phyloP scores from a whole-genome alignment of 1,139 yeast genomes.

The Yamadazyma triangularis region DNA sequence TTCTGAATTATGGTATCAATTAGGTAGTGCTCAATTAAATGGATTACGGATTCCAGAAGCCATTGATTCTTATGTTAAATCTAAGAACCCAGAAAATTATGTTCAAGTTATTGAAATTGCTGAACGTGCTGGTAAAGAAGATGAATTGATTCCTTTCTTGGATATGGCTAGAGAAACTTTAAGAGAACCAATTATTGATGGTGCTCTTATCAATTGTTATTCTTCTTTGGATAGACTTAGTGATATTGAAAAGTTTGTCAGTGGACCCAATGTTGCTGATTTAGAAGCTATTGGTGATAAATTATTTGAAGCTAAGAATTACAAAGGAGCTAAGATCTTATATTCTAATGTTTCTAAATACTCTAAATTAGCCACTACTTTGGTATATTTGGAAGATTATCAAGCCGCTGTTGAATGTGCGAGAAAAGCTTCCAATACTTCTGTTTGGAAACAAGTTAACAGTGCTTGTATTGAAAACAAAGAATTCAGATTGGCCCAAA shows the following conservation, averaged over 20 bases:
- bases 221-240: conserved; percentile 72
- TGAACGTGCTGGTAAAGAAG: conserved; percentile 93
- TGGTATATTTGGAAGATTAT: conserved; percentile 86
- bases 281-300: conserved; percentile 90
- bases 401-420: conserved; percentile 99
- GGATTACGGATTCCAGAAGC: conserved; percentile 93
- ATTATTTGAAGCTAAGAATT: conserved; percentile 75
- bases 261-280: conserved; percentile 90
- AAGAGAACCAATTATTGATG: conserved; percentile 91
- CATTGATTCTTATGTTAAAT: conserved; percentile 81
- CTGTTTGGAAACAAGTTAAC: conserved; percentile 97
- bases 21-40: conserved; percentile 94
- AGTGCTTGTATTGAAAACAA: conserved; percentile 93
- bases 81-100: conserved; percentile 86
- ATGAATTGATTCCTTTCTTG: conserved; percentile 82
- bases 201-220: conserved; percentile 82
- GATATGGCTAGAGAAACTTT: conserved; percentile 91
- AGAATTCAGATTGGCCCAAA: conserved; percentile 96
- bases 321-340: conserved; percentile 88
- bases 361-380: conserved; percentile 91
- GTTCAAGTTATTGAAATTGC: conserved; percentile 93
- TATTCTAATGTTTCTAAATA: conserved; percentile 86
- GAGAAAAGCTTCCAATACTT: conserved; percentile 90
- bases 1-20: conserved; percentile 88
- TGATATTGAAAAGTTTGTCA: conserved; percentile 82